Evolutionary conservation across 2,329 filamentous ascomycete genomes (phyloP).

Genomic region (Huntiella savannae): DNA sequence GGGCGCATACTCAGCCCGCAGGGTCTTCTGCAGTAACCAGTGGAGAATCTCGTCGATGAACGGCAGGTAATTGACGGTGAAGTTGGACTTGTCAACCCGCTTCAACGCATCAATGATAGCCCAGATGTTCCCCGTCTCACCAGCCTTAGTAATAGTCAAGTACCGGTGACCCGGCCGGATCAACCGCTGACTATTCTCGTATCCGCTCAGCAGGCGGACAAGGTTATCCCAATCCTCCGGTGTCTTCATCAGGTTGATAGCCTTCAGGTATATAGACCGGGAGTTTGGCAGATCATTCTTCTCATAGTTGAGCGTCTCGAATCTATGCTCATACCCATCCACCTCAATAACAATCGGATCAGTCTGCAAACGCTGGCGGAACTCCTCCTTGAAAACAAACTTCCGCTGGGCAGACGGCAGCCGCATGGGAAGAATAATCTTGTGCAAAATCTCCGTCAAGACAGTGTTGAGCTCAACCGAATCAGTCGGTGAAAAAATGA

Average conservation of each 20-base stretch:
- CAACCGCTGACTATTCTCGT: slow-evolving; percentile 23
- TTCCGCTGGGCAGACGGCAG: slow-evolving; percentile 33
- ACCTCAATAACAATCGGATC: slow-evolving; percentile 41
- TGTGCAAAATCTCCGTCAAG: slow-evolving; percentile 34
- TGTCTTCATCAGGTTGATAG: slow-evolving; percentile 27
- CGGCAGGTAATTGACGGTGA: slow-evolving; percentile 21
- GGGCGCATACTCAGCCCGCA: slow-evolving; percentile 19
- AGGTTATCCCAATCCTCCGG: slow-evolving; percentile 34
- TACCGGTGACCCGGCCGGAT: slow-evolving; percentile 19
- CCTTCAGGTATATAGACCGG: slow-evolving; percentile 20
- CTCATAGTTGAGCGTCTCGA: slow-evolving; percentile 27
- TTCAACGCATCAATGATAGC: slow-evolving; percentile 32
- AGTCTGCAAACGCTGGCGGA: slow-evolving; percentile 28
- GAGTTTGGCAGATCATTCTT: slow-evolving; percentile 24
- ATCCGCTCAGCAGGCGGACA: slow-evolving; percentile 30
- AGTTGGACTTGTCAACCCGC: slow-evolving; percentile 26
- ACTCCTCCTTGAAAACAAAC: slow-evolving; percentile 29
- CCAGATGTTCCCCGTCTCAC: slow-evolving; percentile 23
- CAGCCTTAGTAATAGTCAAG: slow-evolving; percentile 25
- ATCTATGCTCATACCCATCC: slow-evolving; percentile 34
- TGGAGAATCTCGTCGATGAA: slow-evolving; percentile 19
- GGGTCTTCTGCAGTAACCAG: slow-evolving; percentile 24
- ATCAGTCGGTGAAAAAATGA: slow-evolving; percentile 32
- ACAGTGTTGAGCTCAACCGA: slow-evolving; percentile 32
- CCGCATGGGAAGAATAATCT: slow-evolving; percentile 42